phyloP scores from a whole-genome alignment of 2,329 filamentous ascomycete genomes.

The Huntiella omanensis region DNA sequence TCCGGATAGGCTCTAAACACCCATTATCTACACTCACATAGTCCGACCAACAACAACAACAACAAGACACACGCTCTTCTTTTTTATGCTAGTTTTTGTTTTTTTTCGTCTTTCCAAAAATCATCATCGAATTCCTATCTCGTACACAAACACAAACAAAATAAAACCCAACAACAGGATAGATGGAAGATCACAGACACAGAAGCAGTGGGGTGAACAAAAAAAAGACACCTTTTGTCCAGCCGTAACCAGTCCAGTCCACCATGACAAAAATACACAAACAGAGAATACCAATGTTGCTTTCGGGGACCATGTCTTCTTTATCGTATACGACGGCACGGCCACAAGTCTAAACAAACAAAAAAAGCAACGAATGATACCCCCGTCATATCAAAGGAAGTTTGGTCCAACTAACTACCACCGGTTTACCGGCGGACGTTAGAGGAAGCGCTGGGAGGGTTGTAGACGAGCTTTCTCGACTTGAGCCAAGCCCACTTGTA shows the following conservation, averaged over 20 bases:
- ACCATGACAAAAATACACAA: background rate
- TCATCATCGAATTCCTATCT: conserved; percentile 5
- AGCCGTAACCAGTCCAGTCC: background rate
- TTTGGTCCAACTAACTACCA: no score
- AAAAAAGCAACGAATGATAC: background rate
- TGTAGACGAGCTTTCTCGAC: conserved; percentile 83
- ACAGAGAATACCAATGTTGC: background rate
- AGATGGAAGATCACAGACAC: background rate
- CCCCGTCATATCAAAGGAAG: background rate
- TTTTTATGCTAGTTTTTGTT: no score
- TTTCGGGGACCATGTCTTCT: no score
- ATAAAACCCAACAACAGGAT: background rate
- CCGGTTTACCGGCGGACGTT: conserved; percentile 26
- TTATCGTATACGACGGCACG: no score
- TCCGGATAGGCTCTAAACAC: no score
- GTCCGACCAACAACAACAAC: no score
- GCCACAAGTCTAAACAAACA: background rate
- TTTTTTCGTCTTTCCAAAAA: conserved; percentile 3
- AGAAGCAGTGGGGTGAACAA: no score
- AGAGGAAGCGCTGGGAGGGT: conserved; percentile 44
- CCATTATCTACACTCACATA: no score
- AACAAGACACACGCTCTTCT: no score
- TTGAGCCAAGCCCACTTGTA: conserved; percentile 99
- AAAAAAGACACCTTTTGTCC: no score
- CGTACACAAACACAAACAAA: conserved; percentile 1